Base-by-base conservation (phyloP, 208 protist species). In the Crithidia fasciculata region DNA sequence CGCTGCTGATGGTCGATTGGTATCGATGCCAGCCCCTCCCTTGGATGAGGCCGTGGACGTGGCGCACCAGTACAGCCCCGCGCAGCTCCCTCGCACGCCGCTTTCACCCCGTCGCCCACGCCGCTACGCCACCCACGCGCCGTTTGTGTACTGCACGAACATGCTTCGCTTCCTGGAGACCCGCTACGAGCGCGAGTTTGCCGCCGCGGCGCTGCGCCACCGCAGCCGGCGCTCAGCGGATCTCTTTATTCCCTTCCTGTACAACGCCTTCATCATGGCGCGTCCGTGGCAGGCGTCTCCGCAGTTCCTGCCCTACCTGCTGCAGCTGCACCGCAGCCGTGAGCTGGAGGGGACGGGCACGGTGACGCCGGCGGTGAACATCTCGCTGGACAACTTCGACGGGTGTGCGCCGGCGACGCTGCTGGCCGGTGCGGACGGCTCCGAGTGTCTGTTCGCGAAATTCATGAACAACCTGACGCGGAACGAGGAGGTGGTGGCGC, bases 101-200 rank as follows among this genome's bases (percentile, higher is more conserved):
- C 28, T 66, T 8, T 15, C 4, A 7, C 19, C 45, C 40, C 61
- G 61, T n/a, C 80, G 76, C 19, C 36, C 59, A 12, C 81, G 83
- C 9, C 75, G 74, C 28, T 89, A 78, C 62, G 72, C 76, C 54
- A 84, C 78, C 12, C 86, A 91, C 73, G 86, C 83, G 5, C 86
- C 86, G 28, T 91, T 87, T 58, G 70, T 79, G 45, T 91, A 91
- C 62, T 91, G 86, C 73, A 87, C 78, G 0, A 68, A 77, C 13
- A 86, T 91, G 81, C 63, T 77, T 50, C 76, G 78, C 56, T 87
- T 71, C 67, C 45, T 91, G 8, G 72, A 64, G 9, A 53, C 39
- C 9, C 77, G 86, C 49, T 85, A 82, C 74, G 76, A 83, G 62
- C 63, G 66, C 8, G 81, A 87, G 60, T 81, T 87, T 18, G 65